Conservation (phyloP, 75 land plant species). For the Adiantum capillusveneris region DNA sequence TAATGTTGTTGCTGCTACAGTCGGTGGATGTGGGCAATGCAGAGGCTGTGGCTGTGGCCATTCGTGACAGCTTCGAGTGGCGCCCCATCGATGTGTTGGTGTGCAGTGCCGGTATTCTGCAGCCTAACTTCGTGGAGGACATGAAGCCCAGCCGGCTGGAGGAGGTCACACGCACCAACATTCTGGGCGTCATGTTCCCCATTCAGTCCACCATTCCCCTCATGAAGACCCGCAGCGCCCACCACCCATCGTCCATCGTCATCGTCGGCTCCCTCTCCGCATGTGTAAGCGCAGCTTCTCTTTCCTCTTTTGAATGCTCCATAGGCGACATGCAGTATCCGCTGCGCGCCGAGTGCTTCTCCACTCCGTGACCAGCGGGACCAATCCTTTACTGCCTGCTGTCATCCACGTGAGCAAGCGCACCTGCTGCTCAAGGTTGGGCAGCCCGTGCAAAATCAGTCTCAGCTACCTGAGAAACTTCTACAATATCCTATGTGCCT, state of each 20-base stretch:
- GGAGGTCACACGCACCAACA: conserved; percentile 9
- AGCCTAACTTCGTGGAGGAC: conserved; percentile 10
- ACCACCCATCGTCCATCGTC: conserved; percentile 8
- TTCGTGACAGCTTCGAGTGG: conserved; percentile 17
- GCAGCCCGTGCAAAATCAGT: no score
- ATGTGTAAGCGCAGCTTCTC: no score
- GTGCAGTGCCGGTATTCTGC: conserved; percentile 22
- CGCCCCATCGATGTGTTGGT: conserved; percentile 25
- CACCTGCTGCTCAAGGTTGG: no score
- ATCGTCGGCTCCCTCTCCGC: conserved; percentile 4
- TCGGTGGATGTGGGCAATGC: conserved; percentile 21
- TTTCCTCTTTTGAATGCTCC: no score
- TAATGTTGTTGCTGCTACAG: conserved; percentile 1
- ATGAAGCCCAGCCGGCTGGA: conserved; percentile 9
- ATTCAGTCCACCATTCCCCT: conserved; percentile 16
- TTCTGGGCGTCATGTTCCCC: conserved; percentile 14
- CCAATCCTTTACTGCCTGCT: no score
- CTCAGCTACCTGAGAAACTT: no score
- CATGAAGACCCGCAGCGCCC: conserved; percentile 9
- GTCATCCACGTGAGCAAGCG: no score
- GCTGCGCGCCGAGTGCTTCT: no score
- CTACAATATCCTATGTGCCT: no score
- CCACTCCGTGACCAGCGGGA: no score
- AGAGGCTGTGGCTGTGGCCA: conserved; percentile 8
- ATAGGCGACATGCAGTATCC: no score